Evolutionary conservation across 805 yeast species (phyloP).

Genomic region (Hanseniaspora occidentalis): DNA sequence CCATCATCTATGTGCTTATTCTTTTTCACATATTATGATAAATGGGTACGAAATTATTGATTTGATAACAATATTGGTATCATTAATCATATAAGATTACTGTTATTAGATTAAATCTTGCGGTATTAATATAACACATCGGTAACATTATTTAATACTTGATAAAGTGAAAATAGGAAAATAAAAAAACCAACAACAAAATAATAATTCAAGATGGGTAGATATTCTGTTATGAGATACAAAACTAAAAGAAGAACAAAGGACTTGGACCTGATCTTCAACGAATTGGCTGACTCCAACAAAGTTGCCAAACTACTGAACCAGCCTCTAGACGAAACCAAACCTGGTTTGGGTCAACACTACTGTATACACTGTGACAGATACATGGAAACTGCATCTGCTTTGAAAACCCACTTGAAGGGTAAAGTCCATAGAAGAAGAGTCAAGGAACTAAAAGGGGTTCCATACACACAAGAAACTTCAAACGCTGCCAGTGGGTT

Average conservation of each 20-base stretch:
- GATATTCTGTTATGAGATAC: constrained; percentile 74
- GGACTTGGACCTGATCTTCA: constrained; percentile 72
- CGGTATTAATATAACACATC: no score
- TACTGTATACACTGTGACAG: constrained; percentile 92
- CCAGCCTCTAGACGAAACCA: constrained; percentile 79
- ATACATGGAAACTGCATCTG: constrained; percentile 68
- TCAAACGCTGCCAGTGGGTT: constrained; percentile 85
- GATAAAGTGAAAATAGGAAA: background rate
- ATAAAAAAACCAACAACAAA: background rate
- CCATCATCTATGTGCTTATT: no score
- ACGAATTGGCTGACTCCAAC: constrained; percentile 56
- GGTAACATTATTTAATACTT: no score
- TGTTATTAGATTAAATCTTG: no score
- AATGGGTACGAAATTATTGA: no score
- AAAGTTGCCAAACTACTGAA: constrained; percentile 55
- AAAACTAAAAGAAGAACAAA: constrained; percentile 81
- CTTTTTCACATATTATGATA: background rate
- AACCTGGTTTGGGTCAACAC: constrained; percentile 90
- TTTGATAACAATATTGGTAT: no score
- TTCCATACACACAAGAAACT: constrained; percentile 80
- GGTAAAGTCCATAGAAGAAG: constrained; percentile 80
- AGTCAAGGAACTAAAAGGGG: constrained; percentile 57
- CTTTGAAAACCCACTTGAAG: constrained; percentile 60
- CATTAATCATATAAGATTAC: no score
- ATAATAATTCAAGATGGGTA: constrained; percentile 46